phyloP scores from a whole-genome alignment of 352 stramenopile genomes.

The Ochromonadaceae sp. region DNA sequence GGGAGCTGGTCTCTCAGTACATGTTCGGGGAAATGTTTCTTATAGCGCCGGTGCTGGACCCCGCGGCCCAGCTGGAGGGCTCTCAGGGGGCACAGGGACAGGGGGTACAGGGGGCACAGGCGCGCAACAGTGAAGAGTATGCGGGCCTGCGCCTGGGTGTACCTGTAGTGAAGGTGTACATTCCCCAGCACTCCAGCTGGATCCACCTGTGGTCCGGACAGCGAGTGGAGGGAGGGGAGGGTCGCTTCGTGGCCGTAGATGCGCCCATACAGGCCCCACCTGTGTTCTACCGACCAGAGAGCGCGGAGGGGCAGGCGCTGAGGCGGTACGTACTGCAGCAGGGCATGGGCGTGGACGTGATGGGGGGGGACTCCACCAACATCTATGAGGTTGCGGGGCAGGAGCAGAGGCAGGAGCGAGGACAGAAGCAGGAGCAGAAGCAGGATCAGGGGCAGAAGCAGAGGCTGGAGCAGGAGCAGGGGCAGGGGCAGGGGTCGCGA shows the following conservation, averaged over 20 bases:
- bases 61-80: no score
- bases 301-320: no score
- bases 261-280: not conserved
- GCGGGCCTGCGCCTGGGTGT: not conserved
- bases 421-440: no score
- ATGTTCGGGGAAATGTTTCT: not conserved
- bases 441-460: no score
- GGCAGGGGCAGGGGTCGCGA: no score
- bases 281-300: conserved; percentile 1
- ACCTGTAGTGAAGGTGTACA: not conserved
- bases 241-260: not conserved
- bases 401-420: no score
- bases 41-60: not conserved
- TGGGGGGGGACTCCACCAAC: no score
- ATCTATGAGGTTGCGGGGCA: no score
- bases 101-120: not conserved
- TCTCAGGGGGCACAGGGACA: not conserved
- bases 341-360: no score
- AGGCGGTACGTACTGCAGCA: no score
- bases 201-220: no score
- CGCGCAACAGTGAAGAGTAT: not conserved
- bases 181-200: not conserved
- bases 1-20: not conserved
- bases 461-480: no score
- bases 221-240: not conserved